Conservation (phyloP, 2,329 filamentous ascomycete species). For the Macroventuria anomochaeta region DNA sequence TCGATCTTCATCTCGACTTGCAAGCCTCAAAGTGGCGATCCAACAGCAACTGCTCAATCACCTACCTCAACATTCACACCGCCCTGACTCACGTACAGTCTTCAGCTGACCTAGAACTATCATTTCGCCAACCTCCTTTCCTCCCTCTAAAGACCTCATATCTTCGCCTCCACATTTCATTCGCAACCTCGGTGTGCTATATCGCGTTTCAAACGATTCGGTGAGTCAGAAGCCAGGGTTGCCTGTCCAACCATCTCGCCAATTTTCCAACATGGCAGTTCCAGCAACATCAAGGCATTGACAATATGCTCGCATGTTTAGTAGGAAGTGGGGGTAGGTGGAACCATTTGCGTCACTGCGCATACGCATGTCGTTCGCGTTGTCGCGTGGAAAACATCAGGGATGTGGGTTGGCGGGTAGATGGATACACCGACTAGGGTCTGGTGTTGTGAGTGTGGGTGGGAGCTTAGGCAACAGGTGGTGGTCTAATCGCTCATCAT, state of each 20-base stretch:
- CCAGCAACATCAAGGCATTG: conserved; percentile 25
- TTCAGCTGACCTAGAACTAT: background rate
- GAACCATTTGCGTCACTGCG: conserved; percentile 32
- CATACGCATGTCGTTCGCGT: conserved; percentile 20
- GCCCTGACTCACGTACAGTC: background rate
- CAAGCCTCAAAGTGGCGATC: background rate
- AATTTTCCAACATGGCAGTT: conserved; percentile 22
- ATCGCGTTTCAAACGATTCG: background rate
- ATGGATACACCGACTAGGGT: too few species aligned
- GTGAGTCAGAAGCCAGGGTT: conserved; percentile 33
- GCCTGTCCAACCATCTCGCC: conserved; percentile 24
- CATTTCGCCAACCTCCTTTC: too few species aligned
- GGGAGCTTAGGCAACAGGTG: background rate
- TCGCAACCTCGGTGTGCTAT: background rate
- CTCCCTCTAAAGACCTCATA: background rate
- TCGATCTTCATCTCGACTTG: background rate
- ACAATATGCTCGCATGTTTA: conserved; percentile 24
- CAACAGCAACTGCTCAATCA: background rate
- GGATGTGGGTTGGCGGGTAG: too few species aligned
- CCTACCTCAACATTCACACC: background rate
- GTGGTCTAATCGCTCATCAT: background rate
- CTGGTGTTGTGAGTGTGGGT: too few species aligned
- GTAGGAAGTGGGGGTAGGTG: conserved; percentile 12
- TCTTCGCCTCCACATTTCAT: background rate
- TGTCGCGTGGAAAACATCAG: conserved; percentile 12